Conservation (phyloP, 352 stramenopile species). For the Aphanomyces cochlioides region DNA sequence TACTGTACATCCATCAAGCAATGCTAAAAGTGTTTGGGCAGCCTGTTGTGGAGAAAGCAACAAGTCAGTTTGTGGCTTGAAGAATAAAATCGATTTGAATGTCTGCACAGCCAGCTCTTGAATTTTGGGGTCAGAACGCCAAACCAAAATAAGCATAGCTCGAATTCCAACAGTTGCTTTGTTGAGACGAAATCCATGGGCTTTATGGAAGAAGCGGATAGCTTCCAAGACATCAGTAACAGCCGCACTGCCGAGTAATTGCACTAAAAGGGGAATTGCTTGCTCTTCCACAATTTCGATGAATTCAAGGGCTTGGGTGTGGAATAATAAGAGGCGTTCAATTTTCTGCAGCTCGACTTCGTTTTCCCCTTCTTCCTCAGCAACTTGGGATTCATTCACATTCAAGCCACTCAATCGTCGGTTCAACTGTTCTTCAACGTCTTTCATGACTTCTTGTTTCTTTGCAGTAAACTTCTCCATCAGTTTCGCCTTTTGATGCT, state of each 20-base stretch:
- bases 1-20: constrained; percentile 71
- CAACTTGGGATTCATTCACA: constrained; percentile 37
- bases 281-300: constrained; percentile 87
- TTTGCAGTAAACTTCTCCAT: constrained; percentile 58
- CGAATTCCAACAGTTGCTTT: constrained; percentile 89
- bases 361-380: constrained; percentile 33
- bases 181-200: constrained; percentile 85
- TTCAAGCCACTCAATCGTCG: constrained; percentile 27
- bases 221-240: constrained; percentile 91
- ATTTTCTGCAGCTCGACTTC: constrained; percentile 75
- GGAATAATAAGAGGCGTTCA: constrained; percentile 85
- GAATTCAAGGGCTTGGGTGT: constrained; percentile 88
- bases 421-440: constrained; percentile 71
- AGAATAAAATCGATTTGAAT: constrained; percentile 64
- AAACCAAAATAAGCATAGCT: constrained; percentile 89
- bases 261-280: constrained; percentile 68
- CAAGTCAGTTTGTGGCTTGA: constrained; percentile 44
- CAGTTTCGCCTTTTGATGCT: constrained; percentile 72
- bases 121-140: constrained; percentile 82
- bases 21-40: constrained; percentile 66
- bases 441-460: constrained; percentile 70
- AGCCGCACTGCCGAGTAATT: constrained; percentile 88
- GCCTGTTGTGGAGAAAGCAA: constrained; percentile 45
- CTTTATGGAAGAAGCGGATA: constrained; percentile 92
- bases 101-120: constrained; percentile 89